Percentiles rank a stretch among this genome's conserved stretches.
Conservation (phyloP, 768 basidiomycete species). For the Leucocoprinus sp. region DNA sequence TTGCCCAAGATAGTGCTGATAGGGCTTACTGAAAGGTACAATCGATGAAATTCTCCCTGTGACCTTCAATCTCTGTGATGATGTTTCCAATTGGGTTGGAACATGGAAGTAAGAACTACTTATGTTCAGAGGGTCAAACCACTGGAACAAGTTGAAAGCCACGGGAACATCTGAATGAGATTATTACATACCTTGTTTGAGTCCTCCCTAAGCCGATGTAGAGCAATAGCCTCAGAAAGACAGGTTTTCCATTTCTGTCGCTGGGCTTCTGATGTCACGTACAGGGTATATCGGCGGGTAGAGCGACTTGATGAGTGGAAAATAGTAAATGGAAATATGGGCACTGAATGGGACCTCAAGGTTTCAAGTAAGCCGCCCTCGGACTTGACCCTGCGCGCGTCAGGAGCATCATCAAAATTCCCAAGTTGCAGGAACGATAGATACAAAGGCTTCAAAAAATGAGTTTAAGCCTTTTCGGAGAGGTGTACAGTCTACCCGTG, state of each 20-base stretch:
- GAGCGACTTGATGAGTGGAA: conserved; percentile 56
- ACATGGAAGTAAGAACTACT: conserved; percentile 58
- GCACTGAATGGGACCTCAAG: conserved; percentile 40
- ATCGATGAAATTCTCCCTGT: conserved; percentile 56
- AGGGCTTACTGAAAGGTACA: conserved; percentile 52
- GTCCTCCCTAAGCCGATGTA: conserved; percentile 60
- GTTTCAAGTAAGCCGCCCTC: conserved; percentile 57
- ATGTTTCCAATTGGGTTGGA: conserved; percentile 23
- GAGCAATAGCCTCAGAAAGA: conserved; percentile 53
- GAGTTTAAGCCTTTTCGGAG: not conserved
- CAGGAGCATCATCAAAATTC: conserved; percentile 49
- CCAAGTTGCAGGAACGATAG: conserved; percentile 71
- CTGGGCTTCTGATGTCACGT: conserved; percentile 46
- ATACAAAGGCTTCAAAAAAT: conserved; percentile 58
- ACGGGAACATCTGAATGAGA: not conserved
- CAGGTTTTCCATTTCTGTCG: conserved; percentile 57
- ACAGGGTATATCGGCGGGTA: conserved; percentile 64
- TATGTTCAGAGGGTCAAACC: conserved; percentile 53
- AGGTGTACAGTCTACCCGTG: conserved; percentile 44
- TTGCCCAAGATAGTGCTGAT: not conserved
- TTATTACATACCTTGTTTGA: conserved; percentile 52
- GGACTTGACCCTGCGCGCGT: conserved; percentile 52
- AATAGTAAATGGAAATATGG: conserved; percentile 70
- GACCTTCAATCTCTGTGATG: conserved; percentile 22
- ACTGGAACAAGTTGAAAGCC: conserved; percentile 30